phyloP scores from a whole-genome alignment of 1,284 basidiomycete genomes.

The Irpex sp. region DNA sequence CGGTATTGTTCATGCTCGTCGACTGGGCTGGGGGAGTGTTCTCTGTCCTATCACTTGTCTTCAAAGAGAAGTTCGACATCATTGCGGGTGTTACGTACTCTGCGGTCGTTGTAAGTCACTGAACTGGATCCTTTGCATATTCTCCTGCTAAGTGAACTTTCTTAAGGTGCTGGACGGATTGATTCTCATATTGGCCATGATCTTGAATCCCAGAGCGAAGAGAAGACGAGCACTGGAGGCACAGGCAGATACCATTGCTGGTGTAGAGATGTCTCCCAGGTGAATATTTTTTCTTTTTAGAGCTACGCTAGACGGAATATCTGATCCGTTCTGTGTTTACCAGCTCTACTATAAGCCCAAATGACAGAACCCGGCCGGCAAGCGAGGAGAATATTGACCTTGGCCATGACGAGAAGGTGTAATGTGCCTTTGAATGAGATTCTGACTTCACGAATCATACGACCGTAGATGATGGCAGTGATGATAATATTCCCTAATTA shows the following conservation, averaged over 20 bases:
- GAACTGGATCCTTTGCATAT: neutral
- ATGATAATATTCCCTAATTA: neutral
- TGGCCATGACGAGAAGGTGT: neutral
- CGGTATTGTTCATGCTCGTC: conserved; percentile 73
- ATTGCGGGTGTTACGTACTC: neutral
- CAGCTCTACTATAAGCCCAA: neutral
- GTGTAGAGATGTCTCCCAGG: conserved; percentile 3
- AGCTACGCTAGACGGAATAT: neutral
- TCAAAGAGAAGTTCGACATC: neutral
- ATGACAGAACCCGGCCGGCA: neutral
- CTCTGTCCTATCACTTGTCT: conserved; percentile 44
- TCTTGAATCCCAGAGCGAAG: conserved; percentile 63
- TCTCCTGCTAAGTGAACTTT: conserved; percentile 42
- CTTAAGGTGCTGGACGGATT: conserved; percentile 64
- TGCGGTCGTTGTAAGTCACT: neutral
- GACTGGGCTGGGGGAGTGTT: conserved; percentile 82
- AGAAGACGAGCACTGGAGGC: conserved; percentile 24
- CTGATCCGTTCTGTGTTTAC: neutral
- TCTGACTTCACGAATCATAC: neutral
- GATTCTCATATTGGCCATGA: conserved; percentile 64
- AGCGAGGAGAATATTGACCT: neutral
- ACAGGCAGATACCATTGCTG: conserved; percentile 1
- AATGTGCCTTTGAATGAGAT: neutral
- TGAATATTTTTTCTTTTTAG: neutral
- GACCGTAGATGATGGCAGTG: neutral